Base-by-base conservation (phyloP, 2,329 filamentous ascomycete genomes). In the Apiospora aurea region DNA sequence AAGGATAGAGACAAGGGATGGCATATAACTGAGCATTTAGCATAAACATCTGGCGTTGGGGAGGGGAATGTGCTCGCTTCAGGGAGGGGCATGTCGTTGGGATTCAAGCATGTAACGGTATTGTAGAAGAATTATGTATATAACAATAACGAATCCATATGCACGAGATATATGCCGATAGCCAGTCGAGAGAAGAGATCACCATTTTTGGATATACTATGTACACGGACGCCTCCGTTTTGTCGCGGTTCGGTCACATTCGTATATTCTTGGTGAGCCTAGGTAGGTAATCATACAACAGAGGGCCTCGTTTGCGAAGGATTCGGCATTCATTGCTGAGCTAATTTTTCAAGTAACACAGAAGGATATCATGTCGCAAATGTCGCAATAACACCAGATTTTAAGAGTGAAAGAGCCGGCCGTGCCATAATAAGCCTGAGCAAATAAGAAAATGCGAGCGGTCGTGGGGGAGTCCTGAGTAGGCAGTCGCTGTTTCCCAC, bases 301-400 rank as follows among this genome's bases (percentile, higher is more conserved):
- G 7, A 18, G 18, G 16, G 18, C 34, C 34, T 64, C 34, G 34
- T 64, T 64, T 64, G 57, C 34, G 57, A 61, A 61, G 53, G 7
- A 61, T 7, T 61, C 53, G 57, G 57, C 18, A 64, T 64, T 64
- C 18, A 64, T 64, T 64, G 57, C 34, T 41, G 34, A 10, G 41
- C 34, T 41, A 64, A 6, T 64, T 64, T 64, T 64, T 64, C 29
- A 41, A 64, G 41, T 64, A 64, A 41, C 57, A 26, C 49, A 64
- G 34, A 64, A 64, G 57, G 57, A 64, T 64, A 64, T 64, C 57
- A 64, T 64, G 57, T 64, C 53, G 53, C 53, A 61, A 26, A 61
- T 61, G 53, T 38, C 57, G 57, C 57, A 64, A 64, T 64, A 64
- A 64, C 57, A 64, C 18, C 57, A 41, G 11, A 64, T 41, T 11